Evolutionary conservation across 2,329 filamentous ascomycete genomes (phyloP), one percentile per base, ranked within the genome.

Genomic region (Pseudogymnoascus sp.): DNA sequence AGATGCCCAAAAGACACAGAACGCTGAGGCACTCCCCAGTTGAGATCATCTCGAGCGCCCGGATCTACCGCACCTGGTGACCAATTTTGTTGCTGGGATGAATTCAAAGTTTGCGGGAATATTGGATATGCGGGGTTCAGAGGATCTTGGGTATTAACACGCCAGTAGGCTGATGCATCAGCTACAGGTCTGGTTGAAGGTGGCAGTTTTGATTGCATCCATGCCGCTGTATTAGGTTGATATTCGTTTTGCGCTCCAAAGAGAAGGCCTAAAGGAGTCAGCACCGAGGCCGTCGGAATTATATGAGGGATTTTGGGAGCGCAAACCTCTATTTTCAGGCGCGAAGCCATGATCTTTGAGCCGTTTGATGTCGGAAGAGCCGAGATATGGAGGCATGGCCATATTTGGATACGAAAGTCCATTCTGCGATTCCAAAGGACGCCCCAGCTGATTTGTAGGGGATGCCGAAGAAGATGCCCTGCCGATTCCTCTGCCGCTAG

Each of bases 121-220:
- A 79, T 76, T 4, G 80, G 78, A 63, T 79, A 81, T 2, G 77
- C 78, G 0, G 79, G 74, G 3, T 78, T 78, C 35, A 82, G 73
- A 8, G 81, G 77, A 40, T 81, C 80, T 41, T 79, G 74, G 8
- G 79, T 69, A 66, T 79, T 82, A 5, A 75, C 70, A 63, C 77
- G 74, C 83, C 82, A 85, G 10, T 74, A 73, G 8, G 74, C 65
- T 62, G 73, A 76, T 9, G 68, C 65, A 26, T 79, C 78, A 39
- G 72, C 72, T 7, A 76, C 68, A 21, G 64, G 61, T 62, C 79
- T 80, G 10, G 77, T 73, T n/a, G 69, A 65, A 10, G 75, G 71
- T 39, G 71, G 74, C 13, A 74, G 68, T 2, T 80, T 77, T n/a
- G 76, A 65, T 31, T 77, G 65, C 66, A 78, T 71, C 81, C 80